Conservation (phyloP, 805 yeast genomes). For the Saccharomycopsis guyanensis region DNA sequence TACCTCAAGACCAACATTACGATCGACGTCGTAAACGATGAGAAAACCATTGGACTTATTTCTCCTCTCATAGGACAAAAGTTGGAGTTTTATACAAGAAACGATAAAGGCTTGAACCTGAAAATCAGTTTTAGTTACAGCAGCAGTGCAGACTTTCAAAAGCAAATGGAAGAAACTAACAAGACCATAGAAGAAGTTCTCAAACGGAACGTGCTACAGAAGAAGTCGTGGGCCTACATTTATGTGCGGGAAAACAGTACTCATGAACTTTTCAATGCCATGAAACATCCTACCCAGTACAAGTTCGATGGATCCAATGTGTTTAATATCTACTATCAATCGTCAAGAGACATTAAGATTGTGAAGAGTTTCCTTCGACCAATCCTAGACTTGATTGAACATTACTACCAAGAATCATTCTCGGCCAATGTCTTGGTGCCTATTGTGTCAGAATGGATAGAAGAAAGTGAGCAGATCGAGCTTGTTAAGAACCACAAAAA, state of each 20-base stretch:
- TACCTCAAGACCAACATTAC: constrained; percentile 9
- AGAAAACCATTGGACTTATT: constrained; percentile 6
- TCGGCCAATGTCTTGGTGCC: constrained; percentile 13
- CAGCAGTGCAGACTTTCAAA: not conserved
- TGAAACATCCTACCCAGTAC: constrained; percentile 20
- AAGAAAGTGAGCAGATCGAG: not conserved
- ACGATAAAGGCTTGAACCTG: constrained; percentile 10
- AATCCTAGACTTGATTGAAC: constrained; percentile 26
- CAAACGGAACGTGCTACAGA: constrained; percentile 23
- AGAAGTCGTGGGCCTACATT: constrained; percentile 57
- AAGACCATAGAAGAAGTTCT: not conserved
- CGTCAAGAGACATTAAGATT: constrained; percentile 53
- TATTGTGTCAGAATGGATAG: constrained; percentile 11
- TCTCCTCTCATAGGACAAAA: constrained; percentile 14
- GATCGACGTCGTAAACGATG: constrained; percentile 16
- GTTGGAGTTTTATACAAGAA: constrained; percentile 12
- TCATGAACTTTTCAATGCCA: constrained; percentile 24
- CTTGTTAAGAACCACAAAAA: constrained; percentile 6
- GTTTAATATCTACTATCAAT: constrained; percentile 43
- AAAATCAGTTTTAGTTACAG: constrained; percentile 11
- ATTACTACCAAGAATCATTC: constrained; percentile 14
- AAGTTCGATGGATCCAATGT: constrained; percentile 21
- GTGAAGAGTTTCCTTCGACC: constrained; percentile 41
- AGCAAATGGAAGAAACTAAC: constrained; percentile 1
- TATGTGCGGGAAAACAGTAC: constrained; percentile 46